Evolutionary conservation across 768 basidiomycete genomes (phyloP).

Genomic region (Suillus hirtellus): DNA sequence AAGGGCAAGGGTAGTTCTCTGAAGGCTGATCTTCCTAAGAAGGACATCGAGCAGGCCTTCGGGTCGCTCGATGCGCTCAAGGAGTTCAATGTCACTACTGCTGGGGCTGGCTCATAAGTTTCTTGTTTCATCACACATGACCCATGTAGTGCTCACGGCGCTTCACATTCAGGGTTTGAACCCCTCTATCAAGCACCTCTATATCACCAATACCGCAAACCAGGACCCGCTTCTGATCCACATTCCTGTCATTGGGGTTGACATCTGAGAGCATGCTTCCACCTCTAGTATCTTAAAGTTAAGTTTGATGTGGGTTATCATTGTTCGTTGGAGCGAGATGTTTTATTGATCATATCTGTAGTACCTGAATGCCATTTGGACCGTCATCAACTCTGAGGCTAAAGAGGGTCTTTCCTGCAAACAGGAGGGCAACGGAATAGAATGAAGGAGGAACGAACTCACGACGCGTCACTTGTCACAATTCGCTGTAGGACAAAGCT

Average conservation of each 20-base stretch:
- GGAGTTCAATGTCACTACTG: conserved; percentile 83
- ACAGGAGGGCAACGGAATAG: neutral
- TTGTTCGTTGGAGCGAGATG: conserved; percentile 5
- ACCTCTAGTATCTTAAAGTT: conserved; percentile 94
- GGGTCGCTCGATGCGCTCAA: conserved; percentile 72
- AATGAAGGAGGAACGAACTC: neutral
- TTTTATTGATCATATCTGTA: conserved; percentile 25
- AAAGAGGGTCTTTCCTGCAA: conserved; percentile 50
- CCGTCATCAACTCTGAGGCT: conserved; percentile 68
- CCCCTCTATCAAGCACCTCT: conserved; percentile 65
- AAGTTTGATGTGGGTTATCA: conserved; percentile 76
- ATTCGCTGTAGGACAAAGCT: no score
- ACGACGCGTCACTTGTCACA: no score
- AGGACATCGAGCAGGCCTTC: conserved; percentile 60
- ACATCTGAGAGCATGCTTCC: conserved; percentile 97
- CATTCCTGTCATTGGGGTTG: conserved; percentile 81
- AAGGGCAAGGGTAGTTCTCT: conserved; percentile 64
- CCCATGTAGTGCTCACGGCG: conserved; percentile 6
- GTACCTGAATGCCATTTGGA: conserved; percentile 80
- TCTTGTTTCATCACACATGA: neutral
- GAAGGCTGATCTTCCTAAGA: conserved; percentile 63
- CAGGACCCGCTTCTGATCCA: conserved; percentile 86
- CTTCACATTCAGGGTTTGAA: conserved; percentile 59
- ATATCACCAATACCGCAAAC: conserved; percentile 90
- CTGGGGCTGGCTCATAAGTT: conserved; percentile 91